Conservation (phyloP, 2,329 filamentous ascomycete species). For the Aspergillus bombycis region DNA sequence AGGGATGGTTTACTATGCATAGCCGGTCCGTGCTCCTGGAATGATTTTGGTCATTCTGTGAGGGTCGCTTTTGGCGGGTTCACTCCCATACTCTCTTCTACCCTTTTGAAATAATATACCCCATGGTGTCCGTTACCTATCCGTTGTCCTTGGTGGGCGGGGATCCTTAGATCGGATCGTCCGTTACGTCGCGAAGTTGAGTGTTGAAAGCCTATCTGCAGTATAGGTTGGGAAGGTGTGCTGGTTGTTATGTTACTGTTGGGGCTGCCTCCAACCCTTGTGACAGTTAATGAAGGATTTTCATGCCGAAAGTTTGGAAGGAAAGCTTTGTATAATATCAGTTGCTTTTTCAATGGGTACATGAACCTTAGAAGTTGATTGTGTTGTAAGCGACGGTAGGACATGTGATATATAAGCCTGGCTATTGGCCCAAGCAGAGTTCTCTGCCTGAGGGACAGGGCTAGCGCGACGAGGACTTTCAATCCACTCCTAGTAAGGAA, state of each 20-base stretch:
- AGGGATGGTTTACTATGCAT: not conserved
- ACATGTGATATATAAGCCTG: not conserved
- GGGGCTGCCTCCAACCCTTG: not conserved
- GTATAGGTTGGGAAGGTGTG: constrained; percentile 28
- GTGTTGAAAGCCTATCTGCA: constrained; percentile 36
- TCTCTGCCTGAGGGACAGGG: not conserved
- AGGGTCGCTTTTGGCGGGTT: constrained; percentile 1
- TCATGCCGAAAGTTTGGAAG: constrained; percentile 6
- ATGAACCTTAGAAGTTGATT: not conserved
- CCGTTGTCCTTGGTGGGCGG: constrained; percentile 20
- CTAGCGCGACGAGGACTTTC: not conserved
- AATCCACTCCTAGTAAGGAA: not conserved
- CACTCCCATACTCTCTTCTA: constrained; percentile 16
- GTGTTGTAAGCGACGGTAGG: not conserved
- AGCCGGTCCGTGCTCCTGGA: not conserved
- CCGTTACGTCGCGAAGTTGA: constrained; percentile 24
- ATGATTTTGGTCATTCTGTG: not conserved
- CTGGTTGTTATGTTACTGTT: constrained; percentile 13
- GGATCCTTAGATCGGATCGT: constrained; percentile 13
- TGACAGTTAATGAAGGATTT: constrained; percentile 5
- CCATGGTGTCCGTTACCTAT: constrained; percentile 20
- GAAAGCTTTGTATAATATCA: constrained; percentile 6
- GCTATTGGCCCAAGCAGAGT: not conserved
- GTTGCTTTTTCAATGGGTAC: constrained; percentile 4
- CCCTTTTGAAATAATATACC: constrained; percentile 28